Base-by-base conservation (phyloP, 257 asterid species). In the Verbascum thapsus region DNA sequence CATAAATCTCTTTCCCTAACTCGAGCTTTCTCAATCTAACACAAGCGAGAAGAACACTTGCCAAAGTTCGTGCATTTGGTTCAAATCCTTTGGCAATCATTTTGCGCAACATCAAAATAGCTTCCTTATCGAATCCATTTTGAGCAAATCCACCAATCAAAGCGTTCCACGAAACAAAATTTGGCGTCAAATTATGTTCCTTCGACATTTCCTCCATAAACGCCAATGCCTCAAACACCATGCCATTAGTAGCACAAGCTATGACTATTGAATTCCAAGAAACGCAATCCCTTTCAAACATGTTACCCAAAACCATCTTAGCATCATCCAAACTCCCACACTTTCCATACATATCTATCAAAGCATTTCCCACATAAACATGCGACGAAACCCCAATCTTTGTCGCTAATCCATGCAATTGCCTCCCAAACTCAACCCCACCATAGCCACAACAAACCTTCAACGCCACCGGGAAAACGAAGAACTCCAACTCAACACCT, bases 341-440 rank as follows among this genome's bases (percentile, higher is more conserved):
- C 74, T 84, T 88, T 0, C 94, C 96, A 53, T 85, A 84, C 94
- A 81, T 88, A 53, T 90, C 95, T 40, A 91, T 80, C 77, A 91
- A 63, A 12, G 89, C 85, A 61, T 91, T 91, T 2, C 83, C 85
- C 20, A 88, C 95, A 38, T 88, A 88, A 34, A 74, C 44, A 70
- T 88, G 87, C 4, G 78, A 64, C 16, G 50, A 13, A 70, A 78
- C 81, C 37, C 91, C 94, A 4, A 60, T 61, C 76, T 85, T 88
- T 30, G 61, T 39, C 15, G 76, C 80, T 3, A 78, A 37, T 10
- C 88, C 88, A 60, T 91, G 96, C 49, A 88, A 63, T 72, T 91
- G 88, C 71, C 78, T 68, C 49, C 96, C 98, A 56, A 91, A 58
- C 52, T 79, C 77, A 49, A 74, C 53, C 44, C 91, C 95, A 22